Evolutionary conservation across 1,284 basidiomycete species (phyloP).

Genomic region (Schizophyllum amplum): DNA sequence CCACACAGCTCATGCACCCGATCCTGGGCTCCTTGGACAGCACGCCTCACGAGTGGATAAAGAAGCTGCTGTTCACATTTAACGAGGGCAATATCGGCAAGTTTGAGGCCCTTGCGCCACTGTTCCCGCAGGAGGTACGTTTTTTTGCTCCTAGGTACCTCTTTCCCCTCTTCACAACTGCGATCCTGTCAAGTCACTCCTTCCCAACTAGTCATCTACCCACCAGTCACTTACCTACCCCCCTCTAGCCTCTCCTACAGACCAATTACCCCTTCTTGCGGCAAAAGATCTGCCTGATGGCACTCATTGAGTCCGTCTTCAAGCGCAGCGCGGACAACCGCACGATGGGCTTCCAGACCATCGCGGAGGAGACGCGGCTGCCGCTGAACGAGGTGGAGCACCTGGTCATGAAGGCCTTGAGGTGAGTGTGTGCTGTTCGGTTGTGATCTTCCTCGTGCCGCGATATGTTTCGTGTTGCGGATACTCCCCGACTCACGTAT

Average conservation of each 20-base stretch:
- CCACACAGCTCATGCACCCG: conserved; percentile 83
- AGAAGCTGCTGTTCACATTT: conserved; percentile 89
- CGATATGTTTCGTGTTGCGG: too few species aligned
- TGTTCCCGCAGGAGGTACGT: conserved; percentile 80
- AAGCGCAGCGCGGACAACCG: conserved; percentile 75
- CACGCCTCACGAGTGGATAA: conserved; percentile 87
- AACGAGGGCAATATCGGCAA: conserved; percentile 96
- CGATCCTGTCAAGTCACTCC: not conserved
- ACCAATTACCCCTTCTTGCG: conserved; percentile 87
- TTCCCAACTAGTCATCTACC: not conserved
- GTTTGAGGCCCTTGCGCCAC: conserved; percentile 84
- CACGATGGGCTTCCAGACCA: conserved; percentile 85
- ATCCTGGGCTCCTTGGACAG: conserved; percentile 81
- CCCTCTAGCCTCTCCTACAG: conserved; percentile 75
- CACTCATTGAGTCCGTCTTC: conserved; percentile 95
- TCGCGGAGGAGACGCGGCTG: conserved; percentile 88
- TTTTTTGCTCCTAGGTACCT: not conserved
- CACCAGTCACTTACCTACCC: not conserved
- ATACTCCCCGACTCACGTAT: too few species aligned
- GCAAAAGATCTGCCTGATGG: conserved; percentile 99
- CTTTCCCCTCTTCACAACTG: not conserved
- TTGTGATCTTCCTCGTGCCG: not conserved
- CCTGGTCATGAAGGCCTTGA: conserved; percentile 96
- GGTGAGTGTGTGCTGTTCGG: too few species aligned
- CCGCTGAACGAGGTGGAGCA: conserved; percentile 94